phyloP scores from a whole-genome alignment of 352 stramenopile species.

The Phytophthora ramorum region DNA sequence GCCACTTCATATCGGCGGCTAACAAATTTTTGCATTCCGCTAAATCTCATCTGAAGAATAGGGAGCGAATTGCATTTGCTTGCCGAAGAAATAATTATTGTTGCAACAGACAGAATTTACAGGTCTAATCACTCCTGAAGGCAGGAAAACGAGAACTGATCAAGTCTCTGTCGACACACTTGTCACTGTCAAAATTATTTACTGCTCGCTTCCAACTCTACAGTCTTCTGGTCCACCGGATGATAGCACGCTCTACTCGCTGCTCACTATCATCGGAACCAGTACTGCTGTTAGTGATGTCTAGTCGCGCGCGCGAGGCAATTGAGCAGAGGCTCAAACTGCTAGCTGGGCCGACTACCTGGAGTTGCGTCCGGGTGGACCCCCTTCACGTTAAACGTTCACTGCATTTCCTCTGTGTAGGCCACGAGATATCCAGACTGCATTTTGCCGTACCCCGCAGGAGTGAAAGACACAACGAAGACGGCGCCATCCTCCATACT shows the following conservation, averaged over 20 bases:
- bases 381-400: conserved; percentile 93
- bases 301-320: conserved; percentile 30
- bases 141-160: too few species aligned
- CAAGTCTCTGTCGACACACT: too few species aligned
- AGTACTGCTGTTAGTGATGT: conserved; percentile 18
- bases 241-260: conserved; percentile 6
- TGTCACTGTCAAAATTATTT: too few species aligned
- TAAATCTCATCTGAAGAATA: too few species aligned
- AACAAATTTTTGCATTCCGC: too few species aligned
- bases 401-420: conserved; percentile 91
- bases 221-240: background rate
- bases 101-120: too few species aligned
- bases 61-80: too few species aligned
- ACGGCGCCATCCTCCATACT: conserved; percentile 70
- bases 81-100: too few species aligned
- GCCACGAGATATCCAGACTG: conserved; percentile 90
- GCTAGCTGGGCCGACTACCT: conserved; percentile 42
- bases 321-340: conserved; percentile 54
- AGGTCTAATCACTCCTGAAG: too few species aligned
- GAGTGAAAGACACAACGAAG: conserved; percentile 92
- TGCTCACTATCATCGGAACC: conserved; percentile 4
- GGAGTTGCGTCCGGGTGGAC: conserved; percentile 73
- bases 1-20: too few species aligned
- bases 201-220: too few species aligned
- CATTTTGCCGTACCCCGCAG: conserved; percentile 92